Conservation (phyloP, 257 asterid species). For the Solanum dulcamara region DNA sequence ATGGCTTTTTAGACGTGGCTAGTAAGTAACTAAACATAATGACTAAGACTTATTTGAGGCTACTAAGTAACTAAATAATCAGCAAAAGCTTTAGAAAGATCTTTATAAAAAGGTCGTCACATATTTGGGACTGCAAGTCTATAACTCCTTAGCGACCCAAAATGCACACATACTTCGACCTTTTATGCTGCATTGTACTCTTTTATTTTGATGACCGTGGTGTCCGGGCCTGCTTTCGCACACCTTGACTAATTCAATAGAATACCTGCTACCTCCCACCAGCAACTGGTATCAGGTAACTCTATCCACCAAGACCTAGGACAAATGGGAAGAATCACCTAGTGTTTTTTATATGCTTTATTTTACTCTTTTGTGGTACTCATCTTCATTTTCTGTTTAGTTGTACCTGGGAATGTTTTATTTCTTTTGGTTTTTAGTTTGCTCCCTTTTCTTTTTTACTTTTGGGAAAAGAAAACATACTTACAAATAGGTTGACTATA, state of each 20-base stretch:
- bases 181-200: background rate
- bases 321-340: no score
- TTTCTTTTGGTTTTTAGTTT: background rate
- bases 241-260: no score
- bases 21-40: background rate
- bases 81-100: background rate
- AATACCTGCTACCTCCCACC: no score
- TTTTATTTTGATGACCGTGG: no score
- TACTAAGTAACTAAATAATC: background rate
- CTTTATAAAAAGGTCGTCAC: background rate
- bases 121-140: background rate
- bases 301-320: no score
- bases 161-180: background rate
- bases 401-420: background rate
- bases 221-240: no score
- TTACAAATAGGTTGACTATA: no score
- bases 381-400: background rate
- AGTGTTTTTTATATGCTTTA: no score
- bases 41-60: background rate
- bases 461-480: background rate
- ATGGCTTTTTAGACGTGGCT: background rate
- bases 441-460: background rate
- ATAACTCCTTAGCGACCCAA: background rate
- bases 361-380: background rate
- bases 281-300: no score